Percentiles rank a stretch among this genome's conserved stretches.
These are phyloP conservation scores for Chondrus crispus DNA, from an alignment of 23 red algal genomes.

Conservation along the genomic window DNA sequence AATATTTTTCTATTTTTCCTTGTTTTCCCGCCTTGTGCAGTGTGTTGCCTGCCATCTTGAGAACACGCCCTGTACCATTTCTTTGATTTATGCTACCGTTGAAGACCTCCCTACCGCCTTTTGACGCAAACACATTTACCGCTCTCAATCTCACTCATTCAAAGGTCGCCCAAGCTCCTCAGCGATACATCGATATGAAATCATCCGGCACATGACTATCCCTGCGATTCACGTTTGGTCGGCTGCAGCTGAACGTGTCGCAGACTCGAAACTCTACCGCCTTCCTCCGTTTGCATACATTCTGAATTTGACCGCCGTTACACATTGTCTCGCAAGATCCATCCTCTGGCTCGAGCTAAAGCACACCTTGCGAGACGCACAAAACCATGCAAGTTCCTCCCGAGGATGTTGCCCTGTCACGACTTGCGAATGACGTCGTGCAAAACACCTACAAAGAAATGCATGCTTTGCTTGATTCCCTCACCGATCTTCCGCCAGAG, in stretches of 20 bases:
- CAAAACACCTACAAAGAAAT: slow-evolving; percentile 75
- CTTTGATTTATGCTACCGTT: no score
- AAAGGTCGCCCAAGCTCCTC: neutral
- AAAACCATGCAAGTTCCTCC: neutral
- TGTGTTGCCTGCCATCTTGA: no score
- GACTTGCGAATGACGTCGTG: slow-evolving; percentile 55
- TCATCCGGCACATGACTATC: neutral
- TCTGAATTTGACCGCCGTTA: neutral
- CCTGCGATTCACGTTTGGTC: neutral
- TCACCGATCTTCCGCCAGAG: slow-evolving; percentile 40
- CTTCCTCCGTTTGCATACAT: neutral
- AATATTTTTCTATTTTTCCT: no score
- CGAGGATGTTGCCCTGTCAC: slow-evolving; percentile 35
- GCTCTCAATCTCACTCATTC: no score
- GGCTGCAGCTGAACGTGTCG: neutral
- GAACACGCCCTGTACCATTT: no score
- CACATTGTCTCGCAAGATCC: neutral
- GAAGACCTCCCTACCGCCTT: no score
- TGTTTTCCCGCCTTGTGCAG: no score
- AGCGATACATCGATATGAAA: neutral
- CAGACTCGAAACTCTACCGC: no score
- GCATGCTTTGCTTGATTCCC: slow-evolving; percentile 64
- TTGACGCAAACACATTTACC: no score
- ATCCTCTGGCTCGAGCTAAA: no score
- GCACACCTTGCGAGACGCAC: no score